These are phyloP conservation scores for Malassezia restricta DNA, from an alignment of 1,284 basidiomycete genomes.

Conservation along the genomic window DNA sequence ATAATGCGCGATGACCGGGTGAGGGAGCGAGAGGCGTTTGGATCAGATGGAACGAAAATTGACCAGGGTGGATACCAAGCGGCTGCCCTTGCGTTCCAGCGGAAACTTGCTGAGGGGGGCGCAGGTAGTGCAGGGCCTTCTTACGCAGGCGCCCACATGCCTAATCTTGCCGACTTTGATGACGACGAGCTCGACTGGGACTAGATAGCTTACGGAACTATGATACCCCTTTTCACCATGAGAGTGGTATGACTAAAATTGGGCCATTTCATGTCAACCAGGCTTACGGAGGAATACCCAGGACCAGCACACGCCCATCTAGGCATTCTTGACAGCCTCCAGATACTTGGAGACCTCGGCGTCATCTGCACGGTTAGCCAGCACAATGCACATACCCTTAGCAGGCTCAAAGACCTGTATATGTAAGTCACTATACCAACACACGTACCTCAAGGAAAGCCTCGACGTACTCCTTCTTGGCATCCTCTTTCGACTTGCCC, in stretches of 20 bases:
- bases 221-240: neutral
- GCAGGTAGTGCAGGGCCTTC: constrained; percentile 15
- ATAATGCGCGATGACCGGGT: constrained; percentile 14
- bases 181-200: constrained; percentile 40
- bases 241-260: neutral
- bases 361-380: constrained; percentile 8
- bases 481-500: constrained; percentile 24
- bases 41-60: constrained; percentile 26
- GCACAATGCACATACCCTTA: constrained; percentile 4
- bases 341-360: constrained; percentile 10
- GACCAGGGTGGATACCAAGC: constrained; percentile 38
- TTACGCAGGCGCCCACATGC: constrained; percentile 14
- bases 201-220: constrained; percentile 1
- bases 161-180: constrained; percentile 19
- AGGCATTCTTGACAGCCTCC: constrained; percentile 8
- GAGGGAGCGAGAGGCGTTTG: neutral
- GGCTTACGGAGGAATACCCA: neutral
- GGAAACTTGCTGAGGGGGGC: constrained; percentile 13
- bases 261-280: neutral
- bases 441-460: constrained; percentile 17
- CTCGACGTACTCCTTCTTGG: constrained; percentile 29
- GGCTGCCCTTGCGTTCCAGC: constrained; percentile 16
- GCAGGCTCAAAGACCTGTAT: constrained; percentile 1
- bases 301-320: neutral
- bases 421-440: neutral